A percentile compares a stretch with the other conserved stretches of the same genome.
phyloP scores from a whole-genome alignment of 345 rosid species.

The Corymbia maculata region DNA sequence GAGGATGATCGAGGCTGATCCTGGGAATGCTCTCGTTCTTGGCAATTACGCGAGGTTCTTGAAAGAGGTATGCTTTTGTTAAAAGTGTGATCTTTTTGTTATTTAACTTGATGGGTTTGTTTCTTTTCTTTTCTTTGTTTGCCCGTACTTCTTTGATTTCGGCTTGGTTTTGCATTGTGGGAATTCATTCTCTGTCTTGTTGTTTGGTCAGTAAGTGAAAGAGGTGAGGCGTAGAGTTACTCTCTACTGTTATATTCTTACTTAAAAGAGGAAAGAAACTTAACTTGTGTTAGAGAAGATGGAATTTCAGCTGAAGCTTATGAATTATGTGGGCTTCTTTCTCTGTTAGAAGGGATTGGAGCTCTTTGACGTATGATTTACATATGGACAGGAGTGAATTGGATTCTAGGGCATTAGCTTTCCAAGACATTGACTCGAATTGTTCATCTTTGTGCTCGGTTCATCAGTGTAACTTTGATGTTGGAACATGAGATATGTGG shows the following conservation, averaged over 20 bases:
- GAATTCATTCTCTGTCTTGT: background rate
- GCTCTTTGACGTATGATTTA: background rate
- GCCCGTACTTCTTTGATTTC: background rate
- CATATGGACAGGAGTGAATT: background rate
- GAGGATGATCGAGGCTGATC: constrained; percentile 80
- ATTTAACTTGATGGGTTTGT: background rate
- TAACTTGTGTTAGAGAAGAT: background rate
- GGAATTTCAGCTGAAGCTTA: background rate
- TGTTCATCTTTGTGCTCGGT: background rate
- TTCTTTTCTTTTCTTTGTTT: background rate
- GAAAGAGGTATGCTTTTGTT: constrained; percentile 49
- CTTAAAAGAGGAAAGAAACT: background rate
- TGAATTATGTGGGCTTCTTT: background rate
- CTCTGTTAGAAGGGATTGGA: background rate
- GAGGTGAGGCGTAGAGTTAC: background rate
- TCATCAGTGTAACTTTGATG: background rate
- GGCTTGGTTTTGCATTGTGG: background rate
- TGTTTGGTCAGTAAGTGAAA: background rate
- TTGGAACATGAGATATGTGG: background rate
- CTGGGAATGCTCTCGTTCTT: constrained; percentile 68
- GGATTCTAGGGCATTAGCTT: background rate
- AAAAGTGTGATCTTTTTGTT: background rate
- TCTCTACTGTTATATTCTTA: background rate
- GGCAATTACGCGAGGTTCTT: constrained; percentile 77
- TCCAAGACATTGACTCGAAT: background rate